Base-by-base conservation (phyloP, 805 yeast species). In the Sugiyamaella chiloensis region DNA sequence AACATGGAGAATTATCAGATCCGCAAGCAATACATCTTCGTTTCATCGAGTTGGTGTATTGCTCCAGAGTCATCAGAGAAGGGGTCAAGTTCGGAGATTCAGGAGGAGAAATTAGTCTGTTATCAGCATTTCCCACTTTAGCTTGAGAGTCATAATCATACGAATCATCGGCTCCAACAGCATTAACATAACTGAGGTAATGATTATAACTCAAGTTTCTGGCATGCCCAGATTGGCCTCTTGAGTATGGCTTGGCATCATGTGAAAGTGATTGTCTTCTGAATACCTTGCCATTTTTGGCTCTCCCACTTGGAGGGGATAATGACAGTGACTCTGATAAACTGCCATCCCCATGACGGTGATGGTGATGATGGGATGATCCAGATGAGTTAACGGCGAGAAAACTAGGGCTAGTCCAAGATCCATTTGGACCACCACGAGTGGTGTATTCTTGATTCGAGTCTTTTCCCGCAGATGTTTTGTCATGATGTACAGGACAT, bases 1-100 rank as follows among this genome's bases (percentile, higher is more conserved):
- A 91, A 67, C 99, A 91, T 3, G 99, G 99, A 4, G 95, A 86
- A 57, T 86, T 93, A 47, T 82, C 84, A 1, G 93, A 80, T 5
- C 89, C 88, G 68, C 99, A 91, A 4, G 96, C 87, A 24, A 91
- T 81, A 63, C 99, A 91, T 45, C 76, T 77, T 56, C 96, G 75
- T 60, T 54, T 49, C 16, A 42, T 19, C 34, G 50, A 44, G 30
- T 46, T 41, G 16, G 46, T 46, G 36, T 27, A 32, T 26, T 34
- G 35, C 32, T 36, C 36, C 2, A 37, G 30, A 21, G 42, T 21
- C 35, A 26, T 36, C n/a, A n/a, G n/a, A 6, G 31, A 11, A 14
- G 42, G 37, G 14, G 32, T 9, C 20, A 29, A 23, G 31, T 17
- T 37, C 26, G 57, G 57, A 4, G 57, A 53, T 17, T 32, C 42